Conservation (phyloP, 768 basidiomycete species). For the Suillus weaverae region DNA sequence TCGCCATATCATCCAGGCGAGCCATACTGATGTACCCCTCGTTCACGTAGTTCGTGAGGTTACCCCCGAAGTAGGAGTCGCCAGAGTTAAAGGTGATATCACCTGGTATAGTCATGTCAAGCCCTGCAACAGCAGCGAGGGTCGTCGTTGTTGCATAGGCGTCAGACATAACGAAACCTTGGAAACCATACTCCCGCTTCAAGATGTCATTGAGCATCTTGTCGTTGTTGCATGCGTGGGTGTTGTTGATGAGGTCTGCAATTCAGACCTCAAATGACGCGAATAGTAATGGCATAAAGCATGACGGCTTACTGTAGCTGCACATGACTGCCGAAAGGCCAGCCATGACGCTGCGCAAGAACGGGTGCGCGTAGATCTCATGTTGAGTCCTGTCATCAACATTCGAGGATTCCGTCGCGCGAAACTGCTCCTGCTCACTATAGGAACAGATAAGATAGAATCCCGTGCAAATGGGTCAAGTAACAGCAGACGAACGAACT, state of each 20-base stretch:
- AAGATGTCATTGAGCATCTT: constrained; percentile 69
- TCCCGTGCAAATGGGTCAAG: constrained; percentile 19
- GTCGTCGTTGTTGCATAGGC: constrained; percentile 69
- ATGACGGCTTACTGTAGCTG: constrained; percentile 56
- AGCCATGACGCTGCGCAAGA: constrained; percentile 69
- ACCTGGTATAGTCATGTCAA: constrained; percentile 78
- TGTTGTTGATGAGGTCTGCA: constrained; percentile 64
- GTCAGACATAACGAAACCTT: constrained; percentile 76
- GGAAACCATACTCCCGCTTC: constrained; percentile 75
- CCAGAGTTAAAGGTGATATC: constrained; percentile 50
- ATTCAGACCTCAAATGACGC: constrained; percentile 10
- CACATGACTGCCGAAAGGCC: constrained; percentile 77
- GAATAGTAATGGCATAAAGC: neutral
- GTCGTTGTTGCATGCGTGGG: constrained; percentile 76
- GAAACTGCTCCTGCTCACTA: constrained; percentile 69
- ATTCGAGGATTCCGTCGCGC: constrained; percentile 57
- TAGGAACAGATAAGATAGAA: neutral
- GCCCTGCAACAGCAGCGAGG: constrained; percentile 55
- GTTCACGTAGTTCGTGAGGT: constrained; percentile 66
- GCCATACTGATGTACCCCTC: constrained; percentile 69
- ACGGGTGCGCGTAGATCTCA: constrained; percentile 71
- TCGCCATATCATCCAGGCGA: constrained; percentile 80
- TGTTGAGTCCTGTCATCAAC: constrained; percentile 81
- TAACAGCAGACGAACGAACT: constrained; percentile 35
- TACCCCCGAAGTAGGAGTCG: constrained; percentile 60